Base-by-base conservation (phyloP, 139 green algal species). In the Volvox reticuliferus region DNA sequence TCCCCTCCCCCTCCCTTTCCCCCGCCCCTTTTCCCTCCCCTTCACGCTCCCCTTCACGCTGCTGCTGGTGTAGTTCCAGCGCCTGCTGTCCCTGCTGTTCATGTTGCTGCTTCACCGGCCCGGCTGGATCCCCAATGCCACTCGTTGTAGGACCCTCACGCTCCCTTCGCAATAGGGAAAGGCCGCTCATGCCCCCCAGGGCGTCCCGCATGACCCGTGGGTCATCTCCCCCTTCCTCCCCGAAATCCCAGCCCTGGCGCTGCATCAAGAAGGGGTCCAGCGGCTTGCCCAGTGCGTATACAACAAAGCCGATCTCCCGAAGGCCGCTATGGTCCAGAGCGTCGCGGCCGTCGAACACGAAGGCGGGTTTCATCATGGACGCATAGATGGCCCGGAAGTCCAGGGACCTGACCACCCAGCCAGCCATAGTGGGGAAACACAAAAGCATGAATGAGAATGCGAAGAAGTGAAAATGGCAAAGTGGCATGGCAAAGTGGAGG, bases 321-420 rank as follows among this genome's bases (percentile, higher is more conserved):
- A 99, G 93, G 78, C 96, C 92, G 12, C 93, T 92, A 87, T 97
- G 96, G 91, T 99, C 94, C 75, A 99, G 88, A 67, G 98, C 94
- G 93, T 98, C 98, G 78, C 98, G 95, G 24, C 98, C 98, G 83
- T 99, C 98, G 91, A 99, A 99, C 26, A 99, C 82, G 83, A 98
- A 99, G 12, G 97, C 82, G 24, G 98, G 98, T 96, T 99, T 99
- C 67, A 96, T 91, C 98, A 99, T 99, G 69, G 55, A 84, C 55
- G 93, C 93, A 84, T 97, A 98, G 14, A 98, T 93, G 76, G 92
- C 92, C 37, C 89, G 20, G 68, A 91, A 96, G 87, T 97, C 95
- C 24, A 96, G 97, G 1, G 96, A 96, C 50, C 99, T 99, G 96
- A 12, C 9, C 44, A 55, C 44, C 5, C 44, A 55, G 44, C 5